Evolutionary conservation across 2,329 filamentous ascomycete genomes (phyloP).

Genomic region (Amesomyces nigricolor): DNA sequence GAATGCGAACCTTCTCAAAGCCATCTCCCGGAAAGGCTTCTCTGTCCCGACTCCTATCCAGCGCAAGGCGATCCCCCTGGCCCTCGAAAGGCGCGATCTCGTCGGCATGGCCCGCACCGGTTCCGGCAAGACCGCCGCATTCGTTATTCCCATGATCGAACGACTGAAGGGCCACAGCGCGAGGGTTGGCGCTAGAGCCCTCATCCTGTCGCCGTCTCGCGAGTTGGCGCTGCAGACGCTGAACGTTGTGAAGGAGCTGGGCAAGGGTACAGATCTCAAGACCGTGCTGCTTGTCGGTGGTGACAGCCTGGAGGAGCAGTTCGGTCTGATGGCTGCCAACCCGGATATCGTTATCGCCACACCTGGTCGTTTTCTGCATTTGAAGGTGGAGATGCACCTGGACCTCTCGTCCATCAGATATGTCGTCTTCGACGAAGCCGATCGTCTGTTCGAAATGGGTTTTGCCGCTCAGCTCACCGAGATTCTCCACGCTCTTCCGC

Average conservation of each 20-base stretch:
- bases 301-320: slow-evolving; percentile 93
- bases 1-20: slow-evolving; percentile 76
- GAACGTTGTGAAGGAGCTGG: slow-evolving; percentile 93
- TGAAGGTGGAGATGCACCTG: slow-evolving; percentile 93
- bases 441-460: slow-evolving; percentile 97
- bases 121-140: slow-evolving; percentile 96
- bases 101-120: slow-evolving; percentile 99
- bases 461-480: slow-evolving; percentile 91
- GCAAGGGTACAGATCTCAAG: slow-evolving; percentile 83
- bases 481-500: slow-evolving; percentile 82
- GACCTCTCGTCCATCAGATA: slow-evolving; percentile 89
- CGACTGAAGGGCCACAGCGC: slow-evolving; percentile 82
- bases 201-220: slow-evolving; percentile 87
- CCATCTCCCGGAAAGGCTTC: slow-evolving; percentile 90
- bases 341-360: slow-evolving; percentile 97
- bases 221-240: slow-evolving; percentile 92
- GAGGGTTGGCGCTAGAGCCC: slow-evolving; percentile 75
- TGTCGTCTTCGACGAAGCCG: slow-evolving; percentile 95
- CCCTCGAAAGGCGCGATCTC: slow-evolving; percentile 88
- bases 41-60: slow-evolving; percentile 96
- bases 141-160: slow-evolving; percentile 98
- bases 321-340: slow-evolving; percentile 85
- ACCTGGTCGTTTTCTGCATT: slow-evolving; percentile 88
- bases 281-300: slow-evolving; percentile 89
- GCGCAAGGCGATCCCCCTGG: slow-evolving; percentile 87